phyloP scores from a whole-genome alignment of 106 monocot species.

The Phalaenopsis aphrodite region DNA sequence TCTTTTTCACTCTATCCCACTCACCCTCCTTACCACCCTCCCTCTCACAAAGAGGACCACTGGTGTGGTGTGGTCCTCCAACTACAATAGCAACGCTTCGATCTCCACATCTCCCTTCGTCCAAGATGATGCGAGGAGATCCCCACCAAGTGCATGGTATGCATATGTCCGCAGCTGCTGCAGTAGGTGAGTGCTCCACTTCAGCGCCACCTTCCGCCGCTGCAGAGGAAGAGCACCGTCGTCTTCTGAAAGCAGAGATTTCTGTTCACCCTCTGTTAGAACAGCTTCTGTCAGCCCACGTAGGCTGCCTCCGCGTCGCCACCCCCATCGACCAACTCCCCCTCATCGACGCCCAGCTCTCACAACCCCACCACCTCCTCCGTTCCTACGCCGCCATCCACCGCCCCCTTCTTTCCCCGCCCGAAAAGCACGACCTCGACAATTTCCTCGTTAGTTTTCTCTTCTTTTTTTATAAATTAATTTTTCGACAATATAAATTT shows the following conservation, averaged over 20 bases:
- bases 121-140: slow-evolving; percentile 30
- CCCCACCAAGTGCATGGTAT: slow-evolving; percentile 18
- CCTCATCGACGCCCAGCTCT: slow-evolving; percentile 76
- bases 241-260: slow-evolving; percentile 80
- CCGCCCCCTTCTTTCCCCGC: slow-evolving; percentile 49
- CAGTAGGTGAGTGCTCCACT: slow-evolving; percentile 29
- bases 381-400: slow-evolving; percentile 63
- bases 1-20: neutral
- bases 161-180: slow-evolving; percentile 17
- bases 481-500: neutral
- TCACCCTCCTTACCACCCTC: neutral
- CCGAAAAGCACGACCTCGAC: slow-evolving; percentile 90
- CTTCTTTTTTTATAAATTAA: neutral
- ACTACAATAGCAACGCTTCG: neutral
- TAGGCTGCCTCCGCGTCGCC: slow-evolving; percentile 81
- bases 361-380: slow-evolving; percentile 57
- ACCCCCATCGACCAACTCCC: slow-evolving; percentile 94
- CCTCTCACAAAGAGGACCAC: neutral
- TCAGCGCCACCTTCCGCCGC: slow-evolving; percentile 22
- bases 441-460: slow-evolving; percentile 59
- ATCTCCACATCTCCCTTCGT: neutral
- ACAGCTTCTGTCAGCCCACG: slow-evolving; percentile 75
- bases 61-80: neutral
- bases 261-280: slow-evolving; percentile 83
- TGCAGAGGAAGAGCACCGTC: slow-evolving; percentile 40